Percentiles rank a stretch among this genome's conserved stretches.
Conservation (phyloP, 176 grass and related monocot species). For the Avena insularis region DNA sequence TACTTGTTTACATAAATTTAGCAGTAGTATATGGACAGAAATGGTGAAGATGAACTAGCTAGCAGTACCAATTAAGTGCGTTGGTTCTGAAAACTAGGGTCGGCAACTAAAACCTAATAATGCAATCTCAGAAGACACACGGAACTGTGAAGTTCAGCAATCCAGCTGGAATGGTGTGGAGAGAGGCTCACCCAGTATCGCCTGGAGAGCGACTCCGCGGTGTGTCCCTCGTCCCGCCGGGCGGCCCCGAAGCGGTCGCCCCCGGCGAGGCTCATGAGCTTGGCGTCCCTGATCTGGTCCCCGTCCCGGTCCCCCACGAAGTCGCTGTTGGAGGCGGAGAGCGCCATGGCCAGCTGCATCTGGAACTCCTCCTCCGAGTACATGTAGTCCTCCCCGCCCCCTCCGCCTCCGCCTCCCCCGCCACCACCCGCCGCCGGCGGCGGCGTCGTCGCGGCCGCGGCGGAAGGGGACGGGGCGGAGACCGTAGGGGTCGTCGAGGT, state of each 20-base stretch:
- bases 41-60: neutral
- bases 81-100: neutral
- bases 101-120: neutral
- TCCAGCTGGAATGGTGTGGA: neutral
- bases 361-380: constrained; percentile 96
- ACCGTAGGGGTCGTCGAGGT: constrained; percentile 1
- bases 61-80: neutral
- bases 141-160: neutral
- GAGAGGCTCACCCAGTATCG: constrained; percentile 78
- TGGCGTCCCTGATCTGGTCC: constrained; percentile 96
- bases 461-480: constrained; percentile 52
- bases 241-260: constrained; percentile 55
- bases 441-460: constrained; percentile 22
- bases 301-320: constrained; percentile 73
- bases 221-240: constrained; percentile 59
- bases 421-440: neutral
- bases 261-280: constrained; percentile 80
- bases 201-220: constrained; percentile 83
- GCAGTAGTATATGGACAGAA: neutral
- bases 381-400: constrained; percentile 74
- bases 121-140: neutral
- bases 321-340: constrained; percentile 90
- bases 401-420: neutral
- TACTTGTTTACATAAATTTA: neutral
- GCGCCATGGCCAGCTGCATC: constrained; percentile 95